phyloP scores from a whole-genome alignment of 176 grass and related monocot species.

The Saccharum spontaneum region DNA sequence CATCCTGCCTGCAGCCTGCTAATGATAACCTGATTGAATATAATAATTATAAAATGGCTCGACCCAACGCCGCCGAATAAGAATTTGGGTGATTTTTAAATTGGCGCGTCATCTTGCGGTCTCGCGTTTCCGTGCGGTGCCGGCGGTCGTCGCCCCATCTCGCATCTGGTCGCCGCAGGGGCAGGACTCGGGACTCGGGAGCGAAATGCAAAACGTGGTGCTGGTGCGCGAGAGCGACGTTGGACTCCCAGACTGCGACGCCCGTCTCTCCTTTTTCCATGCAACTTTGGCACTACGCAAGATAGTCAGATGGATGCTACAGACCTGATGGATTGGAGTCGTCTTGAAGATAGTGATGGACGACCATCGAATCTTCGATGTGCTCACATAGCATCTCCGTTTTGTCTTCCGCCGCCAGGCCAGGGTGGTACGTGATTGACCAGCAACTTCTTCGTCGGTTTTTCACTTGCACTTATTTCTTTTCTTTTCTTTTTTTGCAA shows the following conservation, averaged over 20 bases:
- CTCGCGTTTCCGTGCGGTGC: not conserved
- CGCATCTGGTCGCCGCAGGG: not conserved
- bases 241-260: not conserved
- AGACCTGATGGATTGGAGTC: not conserved
- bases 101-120: no score
- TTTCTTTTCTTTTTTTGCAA: no score
- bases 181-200: no score
- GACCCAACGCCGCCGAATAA: no score
- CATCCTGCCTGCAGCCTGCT: no score
- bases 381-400: not conserved
- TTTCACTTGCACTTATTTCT: not conserved
- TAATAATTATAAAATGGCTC: no score
- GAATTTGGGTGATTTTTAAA: no score
- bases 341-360: not conserved
- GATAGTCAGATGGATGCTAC: not conserved
- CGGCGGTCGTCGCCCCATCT: not conserved
- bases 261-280: not conserved
- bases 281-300: no score
- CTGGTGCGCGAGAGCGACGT: not conserved
- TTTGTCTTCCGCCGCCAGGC: not conserved
- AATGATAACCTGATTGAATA: no score
- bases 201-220: not conserved
- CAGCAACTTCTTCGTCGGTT: not conserved
- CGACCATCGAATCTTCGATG: not conserved
- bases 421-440: not conserved